A percentile compares a stretch with the other conserved stretches of the same genome.
Conservation (phyloP, 495 filamentous ascomycete species). For the Penicillium riverlandense region DNA sequence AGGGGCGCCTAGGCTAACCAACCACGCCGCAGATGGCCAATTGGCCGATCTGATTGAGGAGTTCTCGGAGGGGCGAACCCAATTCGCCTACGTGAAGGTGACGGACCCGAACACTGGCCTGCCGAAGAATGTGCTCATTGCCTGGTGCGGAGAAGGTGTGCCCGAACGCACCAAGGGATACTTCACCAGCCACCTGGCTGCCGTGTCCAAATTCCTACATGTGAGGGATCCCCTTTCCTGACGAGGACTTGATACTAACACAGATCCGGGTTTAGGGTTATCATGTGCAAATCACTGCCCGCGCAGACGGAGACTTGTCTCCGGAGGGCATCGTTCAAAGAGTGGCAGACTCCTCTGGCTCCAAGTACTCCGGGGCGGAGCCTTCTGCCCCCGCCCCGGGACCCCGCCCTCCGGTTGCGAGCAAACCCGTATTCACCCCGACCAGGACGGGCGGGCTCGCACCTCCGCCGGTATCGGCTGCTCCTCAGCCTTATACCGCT, state of each 20-base stretch:
- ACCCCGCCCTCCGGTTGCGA: conserved; percentile 63
- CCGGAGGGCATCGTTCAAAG: conserved; percentile 86
- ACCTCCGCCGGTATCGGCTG: conserved; percentile 56
- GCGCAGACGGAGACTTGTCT: conserved; percentile 79
- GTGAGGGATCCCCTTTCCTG: conserved; percentile 29
- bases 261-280: conserved; percentile 56
- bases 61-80: conserved; percentile 91
- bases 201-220: conserved; percentile 85
- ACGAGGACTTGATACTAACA: conserved; percentile 6
- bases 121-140: conserved; percentile 89
- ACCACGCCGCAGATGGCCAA: conserved; percentile 66
- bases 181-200: conserved; percentile 87
- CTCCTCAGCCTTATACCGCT: conserved; percentile 32
- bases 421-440: conserved; percentile 85
- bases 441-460: conserved; percentile 56
- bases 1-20: neutral
- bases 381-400: conserved; percentile 37
- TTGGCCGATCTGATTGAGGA: conserved; percentile 92
- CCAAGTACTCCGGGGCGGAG: conserved; percentile 76
- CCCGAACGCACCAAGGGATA: conserved; percentile 96
- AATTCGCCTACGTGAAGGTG: conserved; percentile 95
- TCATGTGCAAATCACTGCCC: conserved; percentile 93
- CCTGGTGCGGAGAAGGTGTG: conserved; percentile 98
- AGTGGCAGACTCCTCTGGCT: conserved; percentile 90
- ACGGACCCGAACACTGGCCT: conserved; percentile 88